A percentile compares a stretch with the other conserved stretches of the same genome.
These are phyloP conservation scores for Ustilago crameri DNA, from an alignment of 1,284 basidiomycete species.

Conservation along the genomic window DNA sequence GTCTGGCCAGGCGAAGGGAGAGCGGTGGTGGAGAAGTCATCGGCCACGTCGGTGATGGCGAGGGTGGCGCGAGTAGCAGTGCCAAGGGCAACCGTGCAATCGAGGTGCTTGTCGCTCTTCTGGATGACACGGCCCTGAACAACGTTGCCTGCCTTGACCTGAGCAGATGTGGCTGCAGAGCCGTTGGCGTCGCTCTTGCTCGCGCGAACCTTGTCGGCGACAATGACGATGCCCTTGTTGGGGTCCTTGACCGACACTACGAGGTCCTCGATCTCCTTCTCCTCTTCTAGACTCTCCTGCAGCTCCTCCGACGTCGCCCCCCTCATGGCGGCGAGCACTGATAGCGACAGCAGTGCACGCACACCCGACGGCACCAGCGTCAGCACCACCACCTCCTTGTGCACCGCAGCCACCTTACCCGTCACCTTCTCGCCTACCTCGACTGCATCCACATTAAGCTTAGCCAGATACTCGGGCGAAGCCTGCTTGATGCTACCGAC, in stretches of 20 bases:
- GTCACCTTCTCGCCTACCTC: conserved; percentile 62
- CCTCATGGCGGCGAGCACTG: conserved; percentile 86
- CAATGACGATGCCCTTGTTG: conserved; percentile 85
- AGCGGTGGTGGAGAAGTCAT: conserved; percentile 75
- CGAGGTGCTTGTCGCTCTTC: conserved; percentile 44
- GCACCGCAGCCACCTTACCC: conserved; percentile 60
- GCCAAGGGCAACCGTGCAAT: conserved; percentile 43
- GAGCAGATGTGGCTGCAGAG: conserved; percentile 1
- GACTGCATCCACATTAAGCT: conserved; percentile 63
- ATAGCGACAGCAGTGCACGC: conserved; percentile 84
- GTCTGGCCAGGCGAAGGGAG: conserved; percentile 78
- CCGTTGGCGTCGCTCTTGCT: conserved; percentile 19
- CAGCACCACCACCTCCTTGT: conserved; percentile 63
- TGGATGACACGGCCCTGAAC: conserved; percentile 45
- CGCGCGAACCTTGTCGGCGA: conserved; percentile 47
- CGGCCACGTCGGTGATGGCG: conserved; percentile 77
- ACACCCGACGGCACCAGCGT: conserved; percentile 72
- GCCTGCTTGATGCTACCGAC: conserved; percentile 90
- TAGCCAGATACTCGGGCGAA: conserved; percentile 53
- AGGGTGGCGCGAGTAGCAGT: conserved; percentile 45
- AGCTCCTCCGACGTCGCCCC: conserved; percentile 78
- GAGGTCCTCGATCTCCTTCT: conserved; percentile 80
- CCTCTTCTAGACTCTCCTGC: conserved; percentile 76
- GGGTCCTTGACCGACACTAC: conserved; percentile 89
- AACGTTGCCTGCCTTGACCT: conserved; percentile 38